A percentile compares a stretch with the other conserved stretches of the same genome.
phyloP scores from a whole-genome alignment of 164 flowering plant genomes.

The Stephania japonica region DNA sequence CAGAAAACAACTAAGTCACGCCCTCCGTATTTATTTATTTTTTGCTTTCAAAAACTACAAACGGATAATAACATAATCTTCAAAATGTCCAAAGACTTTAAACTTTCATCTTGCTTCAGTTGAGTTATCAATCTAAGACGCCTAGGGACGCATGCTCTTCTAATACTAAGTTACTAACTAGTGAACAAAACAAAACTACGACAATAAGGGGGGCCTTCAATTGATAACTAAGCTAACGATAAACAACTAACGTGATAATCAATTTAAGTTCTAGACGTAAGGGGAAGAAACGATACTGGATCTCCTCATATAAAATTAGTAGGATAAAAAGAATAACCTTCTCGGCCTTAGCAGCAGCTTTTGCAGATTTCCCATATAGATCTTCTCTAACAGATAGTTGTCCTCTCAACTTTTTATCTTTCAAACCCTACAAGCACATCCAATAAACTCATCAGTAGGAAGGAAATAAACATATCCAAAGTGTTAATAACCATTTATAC shows the following conservation, averaged over 20 bases:
- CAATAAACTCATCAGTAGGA: neutral
- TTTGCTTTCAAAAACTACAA: no score
- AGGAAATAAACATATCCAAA: neutral
- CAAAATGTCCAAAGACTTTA: neutral
- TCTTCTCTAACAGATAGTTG: conserved; percentile 72
- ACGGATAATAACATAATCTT: neutral
- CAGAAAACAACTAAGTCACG: neutral
- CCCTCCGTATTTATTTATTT: neutral
- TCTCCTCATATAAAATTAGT: neutral
- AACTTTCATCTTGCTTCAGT: neutral
- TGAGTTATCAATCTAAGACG: no score
- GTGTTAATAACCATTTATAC: neutral
- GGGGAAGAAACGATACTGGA: neutral
- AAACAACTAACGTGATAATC: no score
- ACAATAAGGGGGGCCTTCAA: no score
- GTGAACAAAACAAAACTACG: no score
- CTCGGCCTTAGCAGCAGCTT: conserved; percentile 77
- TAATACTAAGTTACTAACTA: no score
- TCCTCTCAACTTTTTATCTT: conserved; percentile 80
- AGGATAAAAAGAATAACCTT: conserved; percentile 40
- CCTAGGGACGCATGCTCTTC: no score
- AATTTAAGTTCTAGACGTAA: no score
- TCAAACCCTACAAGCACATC: conserved; percentile 37
- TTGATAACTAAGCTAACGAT: no score
- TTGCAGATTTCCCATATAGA: conserved; percentile 67